These are phyloP conservation scores for Floccularia luteovirens DNA, from an alignment of 768 basidiomycete genomes.

Conservation along the genomic window DNA sequence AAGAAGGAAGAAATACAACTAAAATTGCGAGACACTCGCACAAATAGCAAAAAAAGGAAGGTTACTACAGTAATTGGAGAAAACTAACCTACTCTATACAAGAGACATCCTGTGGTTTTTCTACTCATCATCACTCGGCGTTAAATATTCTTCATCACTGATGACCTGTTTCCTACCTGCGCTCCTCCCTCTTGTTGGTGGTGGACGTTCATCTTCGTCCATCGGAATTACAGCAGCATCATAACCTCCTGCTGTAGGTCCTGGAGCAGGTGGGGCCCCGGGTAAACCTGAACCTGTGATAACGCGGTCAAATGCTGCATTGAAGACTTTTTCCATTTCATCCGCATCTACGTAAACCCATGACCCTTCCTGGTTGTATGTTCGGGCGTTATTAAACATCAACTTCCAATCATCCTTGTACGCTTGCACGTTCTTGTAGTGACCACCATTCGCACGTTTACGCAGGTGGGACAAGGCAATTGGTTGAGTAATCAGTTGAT, in stretches of 20 bases:
- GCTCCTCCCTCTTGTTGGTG: constrained; percentile 46
- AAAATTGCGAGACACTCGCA: constrained; percentile 5
- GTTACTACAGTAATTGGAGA: neutral
- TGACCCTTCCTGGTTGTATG: constrained; percentile 91
- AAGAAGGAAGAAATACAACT: neutral
- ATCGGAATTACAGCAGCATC: constrained; percentile 72
- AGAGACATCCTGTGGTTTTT: constrained; percentile 1
- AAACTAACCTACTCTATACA: constrained; percentile 3
- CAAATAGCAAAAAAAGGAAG: neutral
- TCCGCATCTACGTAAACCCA: constrained; percentile 94
- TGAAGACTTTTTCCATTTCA: constrained; percentile 88
- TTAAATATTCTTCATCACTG: constrained; percentile 68
- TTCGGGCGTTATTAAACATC: constrained; percentile 92
- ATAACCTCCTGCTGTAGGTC: constrained; percentile 22
- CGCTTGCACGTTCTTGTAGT: constrained; percentile 67
- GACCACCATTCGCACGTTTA: constrained; percentile 57
- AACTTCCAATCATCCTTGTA: constrained; percentile 79
- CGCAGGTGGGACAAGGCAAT: constrained; percentile 86
- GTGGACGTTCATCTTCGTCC: constrained; percentile 72
- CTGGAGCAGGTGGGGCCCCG: constrained; percentile 46
- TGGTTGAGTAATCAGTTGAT: constrained; percentile 78
- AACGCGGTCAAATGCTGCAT: constrained; percentile 55
- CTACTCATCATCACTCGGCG: constrained; percentile 70
- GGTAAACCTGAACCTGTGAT: constrained; percentile 68
- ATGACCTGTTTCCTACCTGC: constrained; percentile 64